Conservation (phyloP, 805 yeast genomes). For the Jamesozyma lodderae region DNA sequence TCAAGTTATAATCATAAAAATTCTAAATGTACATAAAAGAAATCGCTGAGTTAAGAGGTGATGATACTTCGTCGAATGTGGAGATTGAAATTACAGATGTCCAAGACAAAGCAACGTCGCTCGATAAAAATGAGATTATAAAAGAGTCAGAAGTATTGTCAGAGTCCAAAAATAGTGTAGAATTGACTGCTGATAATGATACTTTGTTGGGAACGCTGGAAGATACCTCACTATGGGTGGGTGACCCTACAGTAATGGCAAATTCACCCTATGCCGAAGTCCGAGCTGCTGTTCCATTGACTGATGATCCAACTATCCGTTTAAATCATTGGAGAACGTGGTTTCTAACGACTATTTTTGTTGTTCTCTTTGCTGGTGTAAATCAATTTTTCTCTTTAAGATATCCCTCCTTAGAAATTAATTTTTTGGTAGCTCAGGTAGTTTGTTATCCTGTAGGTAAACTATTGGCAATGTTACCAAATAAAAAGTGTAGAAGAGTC, state of each 20-base stretch:
- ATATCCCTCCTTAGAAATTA: constrained; percentile 41
- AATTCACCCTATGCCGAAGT: constrained; percentile 43
- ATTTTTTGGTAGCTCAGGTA: constrained; percentile 45
- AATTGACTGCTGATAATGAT: neutral
- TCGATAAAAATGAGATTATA: no score
- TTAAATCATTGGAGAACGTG: constrained; percentile 50
- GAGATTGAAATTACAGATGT: no score
- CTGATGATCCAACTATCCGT: constrained; percentile 41
- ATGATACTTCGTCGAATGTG: no score
- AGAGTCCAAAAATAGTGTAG: no score
- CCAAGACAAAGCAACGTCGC: no score
- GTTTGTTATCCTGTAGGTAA: constrained; percentile 47
- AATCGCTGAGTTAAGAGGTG: no score
- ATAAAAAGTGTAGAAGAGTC: constrained; percentile 26
- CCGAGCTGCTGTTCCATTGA: constrained; percentile 46
- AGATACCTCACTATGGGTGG: constrained; percentile 14
- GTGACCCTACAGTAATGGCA: constrained; percentile 15
- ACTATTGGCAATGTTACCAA: constrained; percentile 36
- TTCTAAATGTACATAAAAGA: no score
- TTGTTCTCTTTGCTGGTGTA: constrained; percentile 47
- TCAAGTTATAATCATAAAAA: no score
- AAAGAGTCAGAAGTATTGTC: no score
- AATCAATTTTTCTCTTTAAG: constrained; percentile 49
- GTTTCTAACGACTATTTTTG: constrained; percentile 41
- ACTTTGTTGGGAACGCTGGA: neutral